phyloP scores from a whole-genome alignment of 495 filamentous ascomycete genomes.

The Trichoderma gamsii region DNA sequence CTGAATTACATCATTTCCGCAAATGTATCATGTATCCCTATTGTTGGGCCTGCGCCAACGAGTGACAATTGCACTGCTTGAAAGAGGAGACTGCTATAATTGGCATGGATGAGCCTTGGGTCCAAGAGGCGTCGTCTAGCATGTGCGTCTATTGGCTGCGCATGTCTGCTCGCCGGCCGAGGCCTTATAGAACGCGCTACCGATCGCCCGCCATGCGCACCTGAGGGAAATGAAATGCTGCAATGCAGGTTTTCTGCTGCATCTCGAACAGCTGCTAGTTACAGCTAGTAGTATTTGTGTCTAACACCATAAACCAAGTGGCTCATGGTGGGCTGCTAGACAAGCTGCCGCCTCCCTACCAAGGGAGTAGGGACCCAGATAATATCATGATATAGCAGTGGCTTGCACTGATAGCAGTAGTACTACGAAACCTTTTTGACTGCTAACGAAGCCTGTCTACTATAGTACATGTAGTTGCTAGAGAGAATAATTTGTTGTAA shows the following conservation, averaged over 20 bases:
- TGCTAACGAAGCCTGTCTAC: too few relatives aligned
- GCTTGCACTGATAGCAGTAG: too few relatives aligned
- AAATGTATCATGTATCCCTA: slow-evolving; percentile 2
- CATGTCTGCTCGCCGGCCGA: not conserved
- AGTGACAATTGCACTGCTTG: slow-evolving; percentile 1
- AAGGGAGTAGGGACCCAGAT: not conserved
- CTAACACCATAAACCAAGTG: not conserved
- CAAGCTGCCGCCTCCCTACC: not conserved
- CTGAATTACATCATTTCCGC: slow-evolving; percentile 11
- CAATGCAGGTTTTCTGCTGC: not conserved
- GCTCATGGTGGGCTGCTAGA: not conserved
- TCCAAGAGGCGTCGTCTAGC: slow-evolving; percentile 6
- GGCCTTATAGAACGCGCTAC: not conserved
- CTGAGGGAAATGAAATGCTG: slow-evolving; percentile 12
- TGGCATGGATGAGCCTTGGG: not conserved
- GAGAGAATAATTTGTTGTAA: too few relatives aligned
- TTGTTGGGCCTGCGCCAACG: not conserved
- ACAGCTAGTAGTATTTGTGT: not conserved
- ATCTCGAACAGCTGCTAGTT: not conserved
- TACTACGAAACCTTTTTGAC: too few relatives aligned
- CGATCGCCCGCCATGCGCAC: slow-evolving; percentile 5
- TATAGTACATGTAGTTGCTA: too few relatives aligned
- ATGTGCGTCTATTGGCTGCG: not conserved
- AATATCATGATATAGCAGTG: not conserved
- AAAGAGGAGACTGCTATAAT: not conserved